phyloP scores from a whole-genome alignment of 1,284 basidiomycete genomes.

The Marasmius oreades region DNA sequence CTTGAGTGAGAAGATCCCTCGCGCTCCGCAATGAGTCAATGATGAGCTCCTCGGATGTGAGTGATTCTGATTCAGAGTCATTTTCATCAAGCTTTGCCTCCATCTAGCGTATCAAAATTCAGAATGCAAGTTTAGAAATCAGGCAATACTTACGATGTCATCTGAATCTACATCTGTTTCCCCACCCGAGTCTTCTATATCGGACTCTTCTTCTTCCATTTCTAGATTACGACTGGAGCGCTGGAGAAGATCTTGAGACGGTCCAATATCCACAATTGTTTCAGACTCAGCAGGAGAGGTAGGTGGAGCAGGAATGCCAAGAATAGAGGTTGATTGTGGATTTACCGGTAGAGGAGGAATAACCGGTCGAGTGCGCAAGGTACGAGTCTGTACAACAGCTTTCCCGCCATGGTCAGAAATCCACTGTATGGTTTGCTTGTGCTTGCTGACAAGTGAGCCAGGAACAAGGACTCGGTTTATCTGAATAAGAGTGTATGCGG shows the following conservation, averaged over 20 bases:
- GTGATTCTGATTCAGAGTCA: neutral
- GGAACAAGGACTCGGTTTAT: slow-evolving; percentile 2
- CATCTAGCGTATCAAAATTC: too few species aligned
- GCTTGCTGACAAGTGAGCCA: neutral
- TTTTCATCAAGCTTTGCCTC: neutral
- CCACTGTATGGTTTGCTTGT: slow-evolving; percentile 1
- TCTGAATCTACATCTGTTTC: too few species aligned
- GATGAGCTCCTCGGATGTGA: neutral
- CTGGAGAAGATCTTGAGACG: neutral
- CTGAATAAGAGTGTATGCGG: slow-evolving; percentile 4
- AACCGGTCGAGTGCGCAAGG: neutral
- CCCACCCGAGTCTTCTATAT: neutral
- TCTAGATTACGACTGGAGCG: too few species aligned
- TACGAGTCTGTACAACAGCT: slow-evolving; percentile 5
- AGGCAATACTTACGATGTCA: too few species aligned
- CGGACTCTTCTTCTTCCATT: neutral
- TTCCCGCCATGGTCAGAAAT: slow-evolving; percentile 6
- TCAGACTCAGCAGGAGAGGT: neutral
- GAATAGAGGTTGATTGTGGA: neutral
- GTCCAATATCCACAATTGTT: neutral
- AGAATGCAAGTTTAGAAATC: too few species aligned
- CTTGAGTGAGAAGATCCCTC: neutral
- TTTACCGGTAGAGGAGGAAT: neutral
- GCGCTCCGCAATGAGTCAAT: neutral
- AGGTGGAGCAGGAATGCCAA: slow-evolving; percentile 4